phyloP scores from a whole-genome alignment of 2,329 filamentous ascomycete species.

The Talaromyces piceae region DNA sequence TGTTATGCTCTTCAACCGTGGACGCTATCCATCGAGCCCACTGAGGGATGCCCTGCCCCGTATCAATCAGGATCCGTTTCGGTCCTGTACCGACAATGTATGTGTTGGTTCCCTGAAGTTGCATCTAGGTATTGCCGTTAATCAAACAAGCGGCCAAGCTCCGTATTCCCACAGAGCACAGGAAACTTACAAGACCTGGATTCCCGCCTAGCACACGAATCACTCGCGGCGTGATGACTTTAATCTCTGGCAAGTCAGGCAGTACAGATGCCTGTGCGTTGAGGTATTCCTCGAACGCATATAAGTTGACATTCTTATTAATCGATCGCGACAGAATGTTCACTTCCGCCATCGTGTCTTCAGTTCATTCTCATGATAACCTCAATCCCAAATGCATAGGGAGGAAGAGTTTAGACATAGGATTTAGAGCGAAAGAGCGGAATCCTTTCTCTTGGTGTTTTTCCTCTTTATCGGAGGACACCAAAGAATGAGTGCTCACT shows the following conservation, averaged over 20 bases:
- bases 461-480: too few relatives aligned
- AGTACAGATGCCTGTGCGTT: constrained; percentile 29
- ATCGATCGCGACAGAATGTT: not conserved
- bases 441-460: not conserved
- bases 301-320: not conserved
- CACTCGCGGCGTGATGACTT: constrained; percentile 36
- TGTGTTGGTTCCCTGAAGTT: constrained; percentile 35
- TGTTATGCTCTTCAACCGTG: not conserved
- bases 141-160: not conserved
- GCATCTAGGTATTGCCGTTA: constrained; percentile 19
- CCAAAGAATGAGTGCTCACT: too few relatives aligned
- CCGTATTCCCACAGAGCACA: not conserved
- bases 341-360: not conserved
- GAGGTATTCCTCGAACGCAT: constrained; percentile 45
- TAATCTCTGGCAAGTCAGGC: constrained; percentile 32
- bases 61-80: constrained; percentile 31
- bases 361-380: not conserved
- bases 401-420: too few relatives aligned
- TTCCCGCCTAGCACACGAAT: constrained; percentile 40
- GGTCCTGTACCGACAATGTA: constrained; percentile 33
- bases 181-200: constrained; percentile 30
- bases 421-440: not conserved
- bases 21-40: not conserved
- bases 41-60: constrained; percentile 12
- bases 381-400: not conserved